phyloP scores from a whole-genome alignment of 805 yeast genomes.

The Candida broadrunensis region DNA sequence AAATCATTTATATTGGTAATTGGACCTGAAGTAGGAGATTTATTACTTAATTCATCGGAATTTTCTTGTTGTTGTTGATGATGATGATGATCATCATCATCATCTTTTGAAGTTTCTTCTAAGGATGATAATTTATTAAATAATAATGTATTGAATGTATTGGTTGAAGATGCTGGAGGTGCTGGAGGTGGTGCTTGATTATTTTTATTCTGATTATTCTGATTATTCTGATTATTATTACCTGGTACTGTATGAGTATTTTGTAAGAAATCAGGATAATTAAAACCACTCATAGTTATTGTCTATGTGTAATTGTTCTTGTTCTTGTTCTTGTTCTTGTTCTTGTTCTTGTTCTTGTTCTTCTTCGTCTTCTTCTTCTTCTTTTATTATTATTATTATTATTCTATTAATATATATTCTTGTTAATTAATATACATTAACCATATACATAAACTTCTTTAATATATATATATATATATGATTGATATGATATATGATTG shows the following conservation, averaged over 20 bases:
- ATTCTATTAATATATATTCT: no score
- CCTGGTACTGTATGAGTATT: neutral
- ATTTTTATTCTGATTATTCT: constrained; percentile 8
- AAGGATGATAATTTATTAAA: constrained; percentile 20
- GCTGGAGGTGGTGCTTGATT: neutral
- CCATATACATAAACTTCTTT: no score
- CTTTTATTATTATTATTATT: no score
- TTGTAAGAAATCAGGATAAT: constrained; percentile 34
- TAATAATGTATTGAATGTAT: constrained; percentile 17
- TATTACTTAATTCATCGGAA: neutral
- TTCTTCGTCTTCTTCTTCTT: no score
- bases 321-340: no score
- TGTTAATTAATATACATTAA: no score
- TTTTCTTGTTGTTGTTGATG: neutral
- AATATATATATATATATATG: no score
- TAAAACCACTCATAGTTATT: constrained; percentile 20
- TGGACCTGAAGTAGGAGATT: constrained; percentile 1
- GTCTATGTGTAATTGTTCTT: no score
- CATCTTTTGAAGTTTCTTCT: constrained; percentile 7
- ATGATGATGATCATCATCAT: neutral
- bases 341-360: no score
- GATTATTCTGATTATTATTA: constrained; percentile 4
- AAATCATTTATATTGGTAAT: neutral
- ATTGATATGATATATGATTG: no score
- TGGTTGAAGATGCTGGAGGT: neutral